Percentiles rank a stretch among this genome's conserved stretches.
Evolutionary conservation across 2,329 filamentous ascomycete species (phyloP).

Genomic region (Colletotrichum tropicale): DNA sequence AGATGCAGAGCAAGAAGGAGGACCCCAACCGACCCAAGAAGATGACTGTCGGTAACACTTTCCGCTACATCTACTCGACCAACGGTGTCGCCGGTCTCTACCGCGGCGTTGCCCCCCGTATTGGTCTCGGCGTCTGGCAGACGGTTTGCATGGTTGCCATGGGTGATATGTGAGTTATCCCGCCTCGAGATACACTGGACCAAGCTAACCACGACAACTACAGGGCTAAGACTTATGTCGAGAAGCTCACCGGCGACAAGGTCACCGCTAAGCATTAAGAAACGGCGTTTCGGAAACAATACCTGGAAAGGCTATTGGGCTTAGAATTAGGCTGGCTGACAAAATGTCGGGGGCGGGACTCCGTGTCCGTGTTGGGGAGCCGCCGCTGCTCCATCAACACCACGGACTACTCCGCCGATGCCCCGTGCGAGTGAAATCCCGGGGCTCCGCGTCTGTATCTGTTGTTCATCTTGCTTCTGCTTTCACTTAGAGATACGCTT

Average conservation of each 20-base stretch:
- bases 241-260: conserved; percentile 67
- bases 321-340: not conserved
- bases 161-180: conserved; percentile 84
- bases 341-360: not conserved
- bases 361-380: not conserved
- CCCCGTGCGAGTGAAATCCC: conserved; percentile 18
- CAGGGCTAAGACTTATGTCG: conserved; percentile 71
- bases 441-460: conserved; percentile 11
- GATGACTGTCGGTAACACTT: conserved; percentile 90
- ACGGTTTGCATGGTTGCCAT: conserved; percentile 99
- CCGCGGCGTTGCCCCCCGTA: conserved; percentile 91
- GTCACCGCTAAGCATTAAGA: conserved; percentile 72
- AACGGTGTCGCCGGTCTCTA: conserved; percentile 94
- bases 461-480: conserved; percentile 4
- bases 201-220: conserved; percentile 28
- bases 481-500: conserved; percentile 1
- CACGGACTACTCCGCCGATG: not conserved
- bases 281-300: conserved; percentile 37
- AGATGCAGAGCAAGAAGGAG: conserved; percentile 99
- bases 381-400: not conserved
- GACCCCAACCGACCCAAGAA: conserved; percentile 99
- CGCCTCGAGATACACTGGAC: not conserved
- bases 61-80: conserved; percentile 85
- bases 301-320: conserved; percentile 11
- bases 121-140: conserved; percentile 97